Evolutionary conservation across 306 rosid genomes (phyloP), one percentile per base, ranked within the genome.

Genomic region (Argentina anserina): DNA sequence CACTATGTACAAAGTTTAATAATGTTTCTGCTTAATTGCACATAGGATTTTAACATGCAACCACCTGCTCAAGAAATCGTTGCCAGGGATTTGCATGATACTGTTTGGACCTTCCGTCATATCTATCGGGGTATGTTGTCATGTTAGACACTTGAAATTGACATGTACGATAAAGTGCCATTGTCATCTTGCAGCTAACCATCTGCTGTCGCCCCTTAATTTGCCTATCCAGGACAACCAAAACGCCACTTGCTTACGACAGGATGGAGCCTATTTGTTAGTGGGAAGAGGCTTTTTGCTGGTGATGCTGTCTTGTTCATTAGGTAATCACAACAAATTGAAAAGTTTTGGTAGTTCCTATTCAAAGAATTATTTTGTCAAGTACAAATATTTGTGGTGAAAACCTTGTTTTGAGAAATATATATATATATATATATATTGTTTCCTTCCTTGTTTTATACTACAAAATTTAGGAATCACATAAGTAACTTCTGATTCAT

Each of bases 51-150:
- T 84, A 71, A 90, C 64, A 76, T 86, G 91, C 99, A 88, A 81
- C 97, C 99, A 67, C 99, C 99, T 80, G 99, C 97, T 34, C 99
- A 94, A 91, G 99, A 94, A 82, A 85, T 94, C 41, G 78, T 73
- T 3, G 97, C 99, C 13, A 83, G 83, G 85, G 99, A 94, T 86
- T 86, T 94, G 84, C 99, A 94, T 76, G 96, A 92, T 52, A 86
- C 56, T 49, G 71, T 76, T 43, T 94, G 99, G 99, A 91, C 86
- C 34, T 94, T 94, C 81, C 97, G 99, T 65, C 99, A 94, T 80
- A 94, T 91, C 58, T 94, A 87, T 69, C 97, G 99, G 3, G 99
- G 99, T 89, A 83, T 49, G 73, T 45, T 58, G 63, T 65, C 36
- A 20, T 28, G 34, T 23, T 36, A 6, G 60, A 33, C 21, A 33